Evolutionary conservation across 2,329 filamentous ascomycete genomes (phyloP), one percentile per base, ranked within the genome.

Genomic region (Phialophora macrospora): DNA sequence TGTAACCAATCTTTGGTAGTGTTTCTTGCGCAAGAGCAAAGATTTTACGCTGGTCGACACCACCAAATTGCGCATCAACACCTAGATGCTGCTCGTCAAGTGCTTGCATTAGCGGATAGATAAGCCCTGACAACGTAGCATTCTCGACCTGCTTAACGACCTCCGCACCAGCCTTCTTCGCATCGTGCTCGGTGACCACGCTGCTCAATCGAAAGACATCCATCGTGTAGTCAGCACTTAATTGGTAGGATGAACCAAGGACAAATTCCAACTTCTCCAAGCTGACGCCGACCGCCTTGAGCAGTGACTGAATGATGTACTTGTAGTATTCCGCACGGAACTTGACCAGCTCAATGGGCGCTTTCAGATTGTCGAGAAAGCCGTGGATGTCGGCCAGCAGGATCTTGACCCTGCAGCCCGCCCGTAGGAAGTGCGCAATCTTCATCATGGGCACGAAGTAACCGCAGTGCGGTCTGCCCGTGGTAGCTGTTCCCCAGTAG

Each of bases 401-500:
- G 66, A 96, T 85, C 63, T 87, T 91, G 66, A 96, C 87, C 66
- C 93, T 86, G 80, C 92, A 97, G 44, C 90, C 93, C 32, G 94
- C 93, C 41, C 87, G 85, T 38, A 97, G 87, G 74, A 96, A 88
- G 77, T 97, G 90, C 46, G 92, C 93, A 68, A 97, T 90, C 80
- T 97, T 97, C 75, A 96, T 87, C 72, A 90, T 89, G 5, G 93
- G 89, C 9, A 95, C 90, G 70, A 96, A 91, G 84, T 97, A 97
- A 72, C 92, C 93, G 76, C 88, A 91, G 78, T 97, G 93, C 62
- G 93, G 93, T 66, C 89, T 85, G n/a, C 92, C 92, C 0, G 92
- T 96, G 17, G 92, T 92, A 20, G 91, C 91, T 46, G 90, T 94
- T 49, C 87, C 91, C 92, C 91, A 96, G 87, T 96, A 96, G 77